Percentiles rank a stretch among this genome's conserved stretches.
Conservation (phyloP, 2,329 filamentous ascomycete genomes). For the Raffaelea deltoideospora region DNA sequence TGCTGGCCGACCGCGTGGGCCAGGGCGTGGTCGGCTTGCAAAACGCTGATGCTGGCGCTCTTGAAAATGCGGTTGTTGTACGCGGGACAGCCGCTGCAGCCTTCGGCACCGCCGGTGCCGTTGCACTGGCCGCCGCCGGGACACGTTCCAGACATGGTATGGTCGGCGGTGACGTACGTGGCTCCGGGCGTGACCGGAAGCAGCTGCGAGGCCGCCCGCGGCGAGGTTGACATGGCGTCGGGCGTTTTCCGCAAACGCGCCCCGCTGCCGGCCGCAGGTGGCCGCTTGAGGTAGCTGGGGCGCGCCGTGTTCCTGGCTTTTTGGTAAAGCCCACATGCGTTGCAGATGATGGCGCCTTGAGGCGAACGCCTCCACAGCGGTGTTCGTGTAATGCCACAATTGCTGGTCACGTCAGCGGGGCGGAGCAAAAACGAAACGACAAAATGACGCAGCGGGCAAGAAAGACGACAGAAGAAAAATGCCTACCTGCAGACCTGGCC, state of each 20-base stretch:
- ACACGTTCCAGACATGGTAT: slow-evolving; percentile 70
- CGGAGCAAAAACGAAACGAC: background rate
- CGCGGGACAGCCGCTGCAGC: slow-evolving; percentile 88
- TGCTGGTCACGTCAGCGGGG: slow-evolving; percentile 39
- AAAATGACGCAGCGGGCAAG: no score
- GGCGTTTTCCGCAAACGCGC: slow-evolving; percentile 23
- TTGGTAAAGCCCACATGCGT: slow-evolving; percentile 87
- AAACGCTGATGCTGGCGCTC: slow-evolving; percentile 54
- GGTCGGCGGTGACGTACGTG: slow-evolving; percentile 65
- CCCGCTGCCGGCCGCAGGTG: slow-evolving; percentile 32
- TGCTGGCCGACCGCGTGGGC: background rate
- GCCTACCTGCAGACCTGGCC: slow-evolving; percentile 60
- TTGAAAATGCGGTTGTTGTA: slow-evolving; percentile 96
- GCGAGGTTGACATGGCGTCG: slow-evolving; percentile 20
- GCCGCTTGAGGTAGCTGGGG: slow-evolving; percentile 78
- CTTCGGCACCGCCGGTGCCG: slow-evolving; percentile 86
- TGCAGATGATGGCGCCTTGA: slow-evolving; percentile 88
- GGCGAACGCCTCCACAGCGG: slow-evolving; percentile 91
- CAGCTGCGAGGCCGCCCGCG: slow-evolving; percentile 23
- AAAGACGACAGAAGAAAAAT: no score
- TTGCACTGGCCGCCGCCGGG: slow-evolving; percentile 92
- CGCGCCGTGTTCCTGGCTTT: slow-evolving; percentile 87
- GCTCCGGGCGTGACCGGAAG: slow-evolving; percentile 31
- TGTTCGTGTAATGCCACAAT: slow-evolving; percentile 86
- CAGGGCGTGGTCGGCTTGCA: slow-evolving; percentile 19